These are phyloP conservation scores for Venturia nashicola DNA, from an alignment of 2,329 filamentous ascomycete genomes.

Conservation along the genomic window DNA sequence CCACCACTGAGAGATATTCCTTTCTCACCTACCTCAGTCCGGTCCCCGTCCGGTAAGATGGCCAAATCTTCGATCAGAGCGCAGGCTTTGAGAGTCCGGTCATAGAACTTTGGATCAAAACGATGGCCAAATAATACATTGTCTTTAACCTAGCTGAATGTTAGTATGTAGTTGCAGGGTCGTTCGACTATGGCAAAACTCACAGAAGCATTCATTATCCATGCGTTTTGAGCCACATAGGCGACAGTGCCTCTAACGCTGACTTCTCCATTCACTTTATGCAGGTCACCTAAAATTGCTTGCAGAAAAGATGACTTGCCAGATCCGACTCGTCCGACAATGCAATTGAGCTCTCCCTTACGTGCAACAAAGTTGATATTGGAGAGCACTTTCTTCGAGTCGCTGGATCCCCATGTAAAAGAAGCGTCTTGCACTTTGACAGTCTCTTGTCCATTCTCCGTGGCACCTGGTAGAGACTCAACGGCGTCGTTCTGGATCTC, in stretches of 20 bases:
- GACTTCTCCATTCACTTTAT: slow-evolving; percentile 4
- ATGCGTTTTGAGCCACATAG: slow-evolving; percentile 8
- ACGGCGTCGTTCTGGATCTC: slow-evolving; percentile 6
- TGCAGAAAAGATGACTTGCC: slow-evolving; percentile 8
- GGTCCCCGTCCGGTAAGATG: slow-evolving; percentile 8
- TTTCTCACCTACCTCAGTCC: slow-evolving; percentile 10
- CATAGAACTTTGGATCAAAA: slow-evolving; percentile 10
- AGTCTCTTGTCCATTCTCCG: neutral
- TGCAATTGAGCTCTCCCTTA: slow-evolving; percentile 8
- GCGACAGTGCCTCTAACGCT: slow-evolving; percentile 6
- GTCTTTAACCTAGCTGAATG: slow-evolving; percentile 32
- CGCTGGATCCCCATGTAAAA: slow-evolving; percentile 3
- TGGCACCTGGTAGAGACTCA: neutral
- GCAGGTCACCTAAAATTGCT: slow-evolving; percentile 8
- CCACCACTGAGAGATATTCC: slow-evolving; percentile 10
- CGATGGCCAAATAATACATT: slow-evolving; percentile 88
- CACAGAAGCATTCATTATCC: slow-evolving; percentile 9
- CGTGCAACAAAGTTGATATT: slow-evolving; percentile 1
- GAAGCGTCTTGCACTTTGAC: neutral
- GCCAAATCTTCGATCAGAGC: slow-evolving; percentile 8
- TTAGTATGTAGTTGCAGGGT: neutral
- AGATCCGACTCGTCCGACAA: slow-evolving; percentile 7
- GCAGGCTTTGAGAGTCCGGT: slow-evolving; percentile 7
- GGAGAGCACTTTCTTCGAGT: neutral
- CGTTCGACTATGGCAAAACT: neutral